Evolutionary conservation across 345 rosid species (phyloP).

Genomic region (Gossypium arboreum): DNA sequence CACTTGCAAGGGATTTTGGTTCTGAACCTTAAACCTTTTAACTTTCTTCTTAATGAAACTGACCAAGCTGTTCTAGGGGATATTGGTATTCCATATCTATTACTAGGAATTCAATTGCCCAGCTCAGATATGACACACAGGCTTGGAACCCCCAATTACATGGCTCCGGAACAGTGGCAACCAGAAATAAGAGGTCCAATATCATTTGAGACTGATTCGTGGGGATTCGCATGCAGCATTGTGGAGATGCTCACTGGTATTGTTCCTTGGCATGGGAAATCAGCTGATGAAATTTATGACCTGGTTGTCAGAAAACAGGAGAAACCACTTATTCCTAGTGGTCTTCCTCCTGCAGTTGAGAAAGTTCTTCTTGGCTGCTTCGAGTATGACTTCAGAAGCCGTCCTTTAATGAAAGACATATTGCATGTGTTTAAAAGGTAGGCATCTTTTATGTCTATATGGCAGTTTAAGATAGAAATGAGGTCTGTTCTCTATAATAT

Average conservation of each 20-base stretch:
- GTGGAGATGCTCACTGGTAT: conserved; percentile 89
- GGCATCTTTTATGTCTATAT: not conserved
- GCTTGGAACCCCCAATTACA: conserved; percentile 89
- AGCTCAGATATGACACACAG: conserved; percentile 57
- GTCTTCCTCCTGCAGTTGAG: conserved; percentile 69
- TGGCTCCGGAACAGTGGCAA: conserved; percentile 99
- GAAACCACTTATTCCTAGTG: conserved; percentile 58
- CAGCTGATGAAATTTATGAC: conserved; percentile 57
- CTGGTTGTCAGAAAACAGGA: conserved; percentile 73
- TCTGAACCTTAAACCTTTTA: conserved; percentile 79
- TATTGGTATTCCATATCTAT: conserved; percentile 68
- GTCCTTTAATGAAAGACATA: conserved; percentile 86
- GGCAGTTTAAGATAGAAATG: not conserved
- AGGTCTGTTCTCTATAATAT: not conserved
- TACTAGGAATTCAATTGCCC: conserved; percentile 64
- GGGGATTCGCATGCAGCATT: conserved; percentile 94
- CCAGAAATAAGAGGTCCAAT: conserved; percentile 84
- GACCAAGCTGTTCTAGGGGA: conserved; percentile 75
- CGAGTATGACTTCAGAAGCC: conserved; percentile 75
- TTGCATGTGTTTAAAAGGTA: conserved; percentile 65
- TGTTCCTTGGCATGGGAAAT: conserved; percentile 75
- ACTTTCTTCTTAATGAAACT: conserved; percentile 63
- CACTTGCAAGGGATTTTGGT: conserved; percentile 65
- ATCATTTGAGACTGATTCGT: conserved; percentile 83
- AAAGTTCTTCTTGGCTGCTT: conserved; percentile 82